These are phyloP conservation scores for Naganishia liquefaciens DNA, from an alignment of 1,284 basidiomycete species.

Conservation along the genomic window DNA sequence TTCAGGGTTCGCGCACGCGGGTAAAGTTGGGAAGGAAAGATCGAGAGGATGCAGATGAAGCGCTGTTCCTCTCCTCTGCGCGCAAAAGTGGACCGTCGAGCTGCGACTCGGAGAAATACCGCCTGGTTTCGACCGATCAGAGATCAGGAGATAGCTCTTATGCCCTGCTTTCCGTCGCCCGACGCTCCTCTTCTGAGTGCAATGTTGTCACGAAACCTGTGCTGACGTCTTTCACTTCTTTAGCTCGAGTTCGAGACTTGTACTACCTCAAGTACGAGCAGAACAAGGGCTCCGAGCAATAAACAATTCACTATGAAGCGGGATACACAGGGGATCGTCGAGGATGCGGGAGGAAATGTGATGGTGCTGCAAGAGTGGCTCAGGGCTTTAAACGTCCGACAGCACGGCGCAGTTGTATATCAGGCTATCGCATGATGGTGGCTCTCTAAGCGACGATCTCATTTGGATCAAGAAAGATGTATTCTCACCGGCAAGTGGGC, in stretches of 20 bases:
- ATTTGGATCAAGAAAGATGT: too few relatives aligned
- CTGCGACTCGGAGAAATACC: too few relatives aligned
- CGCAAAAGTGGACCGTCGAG: too few relatives aligned
- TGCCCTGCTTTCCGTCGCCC: too few relatives aligned
- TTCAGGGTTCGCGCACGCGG: too few relatives aligned
- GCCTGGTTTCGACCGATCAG: too few relatives aligned
- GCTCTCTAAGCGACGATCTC: too few relatives aligned
- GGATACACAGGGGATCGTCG: background rate
- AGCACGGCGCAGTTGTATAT: background rate
- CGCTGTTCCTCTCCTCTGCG: too few relatives aligned
- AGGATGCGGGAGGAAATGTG: background rate
- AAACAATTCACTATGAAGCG: constrained; percentile 2
- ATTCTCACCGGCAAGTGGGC: too few relatives aligned
- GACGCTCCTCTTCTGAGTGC: background rate
- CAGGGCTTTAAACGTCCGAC: background rate
- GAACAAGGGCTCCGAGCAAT: constrained; percentile 44
- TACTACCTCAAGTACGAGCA: constrained; percentile 79
- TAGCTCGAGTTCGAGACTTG: constrained; percentile 76
- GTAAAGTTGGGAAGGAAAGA: too few relatives aligned
- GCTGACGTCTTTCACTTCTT: constrained; percentile 30
- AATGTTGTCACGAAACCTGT: constrained; percentile 1
- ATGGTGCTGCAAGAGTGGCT: background rate
- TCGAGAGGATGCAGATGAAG: too few relatives aligned
- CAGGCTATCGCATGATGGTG: background rate
- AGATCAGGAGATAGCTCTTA: too few relatives aligned